Evolutionary conservation across 345 rosid genomes (phyloP).

Genomic region (Barbarea vulgaris): DNA sequence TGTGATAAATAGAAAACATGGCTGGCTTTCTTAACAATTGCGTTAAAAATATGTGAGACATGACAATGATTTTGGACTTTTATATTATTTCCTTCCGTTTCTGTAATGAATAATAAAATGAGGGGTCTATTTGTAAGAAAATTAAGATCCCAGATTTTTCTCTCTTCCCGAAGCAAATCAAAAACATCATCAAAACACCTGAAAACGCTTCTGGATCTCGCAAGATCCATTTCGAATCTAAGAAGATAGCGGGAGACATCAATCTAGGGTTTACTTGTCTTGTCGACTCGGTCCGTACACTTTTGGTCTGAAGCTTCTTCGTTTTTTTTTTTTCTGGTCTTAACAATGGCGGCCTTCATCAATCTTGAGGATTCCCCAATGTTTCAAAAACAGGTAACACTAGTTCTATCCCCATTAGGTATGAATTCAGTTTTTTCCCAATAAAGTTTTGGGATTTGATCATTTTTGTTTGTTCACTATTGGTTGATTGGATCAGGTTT

Average conservation of each 20-base stretch:
- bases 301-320: constrained; percentile 23
- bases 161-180: constrained; percentile 13
- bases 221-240: constrained; percentile 28
- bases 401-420: background rate
- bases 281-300: background rate
- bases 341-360: constrained; percentile 56
- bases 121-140: constrained; percentile 14
- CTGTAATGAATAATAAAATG: background rate
- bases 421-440: background rate
- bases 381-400: constrained; percentile 68
- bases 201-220: constrained; percentile 20
- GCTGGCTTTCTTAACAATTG: too few species aligned
- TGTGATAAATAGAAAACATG: too few species aligned
- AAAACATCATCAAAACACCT: constrained; percentile 23
- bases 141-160: background rate
- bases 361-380: constrained; percentile 77
- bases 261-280: background rate
- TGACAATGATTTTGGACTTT: background rate
- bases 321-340: background rate
- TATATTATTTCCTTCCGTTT: background rate
- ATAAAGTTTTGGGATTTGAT: background rate
- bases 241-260: constrained; percentile 5
- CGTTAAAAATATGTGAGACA: too few species aligned
- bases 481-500: constrained; percentile 46
- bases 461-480: background rate